Percentiles rank a stretch among this genome's conserved stretches.
phyloP scores from a whole-genome alignment of 2,329 filamentous ascomycete genomes.

The Phaeoacremonium minimum region DNA sequence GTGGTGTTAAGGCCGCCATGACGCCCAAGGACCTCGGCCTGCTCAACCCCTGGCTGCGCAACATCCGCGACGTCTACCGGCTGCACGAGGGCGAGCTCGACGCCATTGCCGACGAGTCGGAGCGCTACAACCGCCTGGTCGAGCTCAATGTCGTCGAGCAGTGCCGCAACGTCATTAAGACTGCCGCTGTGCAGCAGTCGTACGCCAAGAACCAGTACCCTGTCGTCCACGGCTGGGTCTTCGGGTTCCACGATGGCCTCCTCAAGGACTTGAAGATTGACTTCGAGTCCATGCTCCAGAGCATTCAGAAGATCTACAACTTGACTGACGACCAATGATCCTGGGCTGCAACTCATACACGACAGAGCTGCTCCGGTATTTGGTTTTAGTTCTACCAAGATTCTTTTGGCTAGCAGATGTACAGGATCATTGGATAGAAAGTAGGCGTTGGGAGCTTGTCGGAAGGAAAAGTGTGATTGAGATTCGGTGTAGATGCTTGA shows the following conservation, averaged over 20 bases:
- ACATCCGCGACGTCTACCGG: slow-evolving; percentile 71
- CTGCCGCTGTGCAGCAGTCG: slow-evolving; percentile 71
- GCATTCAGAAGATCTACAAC: slow-evolving; percentile 59
- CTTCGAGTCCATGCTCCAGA: slow-evolving; percentile 43
- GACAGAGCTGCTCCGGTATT: too few relatives aligned
- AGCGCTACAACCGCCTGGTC: slow-evolving; percentile 66
- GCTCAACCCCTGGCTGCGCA: slow-evolving; percentile 69
- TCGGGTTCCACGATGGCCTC: slow-evolving; percentile 63
- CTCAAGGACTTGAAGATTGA: slow-evolving; percentile 57
- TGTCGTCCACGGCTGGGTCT: slow-evolving; percentile 71
- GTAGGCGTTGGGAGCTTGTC: too few relatives aligned
- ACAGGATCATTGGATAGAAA: too few relatives aligned
- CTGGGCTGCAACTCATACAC: too few relatives aligned
- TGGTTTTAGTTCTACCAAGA: too few relatives aligned
- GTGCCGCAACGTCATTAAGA: slow-evolving; percentile 74
- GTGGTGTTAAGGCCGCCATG: slow-evolving; percentile 71
- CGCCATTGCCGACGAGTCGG: slow-evolving; percentile 50
- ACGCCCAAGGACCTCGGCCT: slow-evolving; percentile 66
- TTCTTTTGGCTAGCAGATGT: too few relatives aligned
- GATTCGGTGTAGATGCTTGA: too few relatives aligned
- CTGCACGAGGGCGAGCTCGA: slow-evolving; percentile 69
- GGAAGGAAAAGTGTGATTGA: too few relatives aligned
- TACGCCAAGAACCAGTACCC: slow-evolving; percentile 61
- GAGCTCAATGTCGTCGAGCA: slow-evolving; percentile 81
- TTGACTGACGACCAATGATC: slow-evolving; percentile 21